A percentile compares a stretch with the other conserved stretches of the same genome.
These are phyloP conservation scores for Chrysoporthe austroafricana DNA, from an alignment of 2,329 filamentous ascomycete genomes.

Conservation along the genomic window DNA sequence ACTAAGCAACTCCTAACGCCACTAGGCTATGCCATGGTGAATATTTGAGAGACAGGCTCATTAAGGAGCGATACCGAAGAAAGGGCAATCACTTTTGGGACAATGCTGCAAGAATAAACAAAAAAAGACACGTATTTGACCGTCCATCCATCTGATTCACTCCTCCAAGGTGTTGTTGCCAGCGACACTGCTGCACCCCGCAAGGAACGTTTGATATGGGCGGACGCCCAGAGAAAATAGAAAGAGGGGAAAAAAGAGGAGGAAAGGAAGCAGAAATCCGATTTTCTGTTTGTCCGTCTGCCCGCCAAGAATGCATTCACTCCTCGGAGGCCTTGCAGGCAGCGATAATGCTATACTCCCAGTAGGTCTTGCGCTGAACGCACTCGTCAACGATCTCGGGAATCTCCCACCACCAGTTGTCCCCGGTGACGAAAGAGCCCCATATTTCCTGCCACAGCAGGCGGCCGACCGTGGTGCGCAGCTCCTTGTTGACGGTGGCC, in stretches of 20 bases:
- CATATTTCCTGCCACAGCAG: slow-evolving; percentile 66
- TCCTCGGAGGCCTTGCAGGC: slow-evolving; percentile 51
- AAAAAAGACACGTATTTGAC: neutral
- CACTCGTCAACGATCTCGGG: slow-evolving; percentile 59
- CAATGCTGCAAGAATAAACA: neutral
- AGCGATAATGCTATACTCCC: slow-evolving; percentile 62
- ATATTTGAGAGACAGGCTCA: neutral
- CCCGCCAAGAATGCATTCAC: neutral
- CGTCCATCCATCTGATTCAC: neutral
- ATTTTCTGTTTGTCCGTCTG: neutral
- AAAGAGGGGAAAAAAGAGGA: neutral
- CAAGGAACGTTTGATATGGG: neutral
- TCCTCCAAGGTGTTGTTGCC: neutral
- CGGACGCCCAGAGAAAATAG: neutral
- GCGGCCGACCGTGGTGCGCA: slow-evolving; percentile 57
- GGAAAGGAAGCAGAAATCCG: neutral
- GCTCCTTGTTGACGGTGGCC: slow-evolving; percentile 30
- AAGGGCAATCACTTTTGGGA: too few species aligned
- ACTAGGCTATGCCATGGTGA: neutral
- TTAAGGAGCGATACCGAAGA: too few species aligned
- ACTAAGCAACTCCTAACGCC: slow-evolving; percentile 1
- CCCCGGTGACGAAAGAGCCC: slow-evolving; percentile 54
- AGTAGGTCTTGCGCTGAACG: slow-evolving; percentile 55
- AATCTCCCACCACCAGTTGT: slow-evolving; percentile 67
- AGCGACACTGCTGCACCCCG: neutral